These are phyloP conservation scores for Linum usitatissimum DNA, from an alignment of 345 rosid genomes.

Conservation along the genomic window DNA sequence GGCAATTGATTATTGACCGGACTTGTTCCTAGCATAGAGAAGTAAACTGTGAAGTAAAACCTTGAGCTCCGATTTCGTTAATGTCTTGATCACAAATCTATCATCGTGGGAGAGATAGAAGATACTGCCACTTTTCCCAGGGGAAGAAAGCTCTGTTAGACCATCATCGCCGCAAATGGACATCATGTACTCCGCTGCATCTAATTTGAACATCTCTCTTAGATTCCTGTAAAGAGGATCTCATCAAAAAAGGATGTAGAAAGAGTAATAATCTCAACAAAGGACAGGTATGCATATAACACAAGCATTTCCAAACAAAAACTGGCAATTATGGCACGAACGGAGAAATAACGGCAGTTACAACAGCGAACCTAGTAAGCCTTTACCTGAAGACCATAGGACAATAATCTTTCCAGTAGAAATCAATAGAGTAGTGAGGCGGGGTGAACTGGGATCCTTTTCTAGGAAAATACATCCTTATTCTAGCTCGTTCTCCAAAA, in stretches of 20 bases:
- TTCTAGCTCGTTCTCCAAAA: constrained; percentile 90
- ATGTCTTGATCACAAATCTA: constrained; percentile 89
- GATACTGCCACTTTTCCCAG: constrained; percentile 96
- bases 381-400: constrained; percentile 96
- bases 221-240: constrained; percentile 50
- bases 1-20: neutral
- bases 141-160: constrained; percentile 65
- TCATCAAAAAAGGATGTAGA: neutral
- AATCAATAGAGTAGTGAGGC: constrained; percentile 71
- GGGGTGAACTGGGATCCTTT: constrained; percentile 90
- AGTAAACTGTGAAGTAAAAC: constrained; percentile 29
- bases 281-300: neutral
- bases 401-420: constrained; percentile 93
- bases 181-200: constrained; percentile 99
- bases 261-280: neutral
- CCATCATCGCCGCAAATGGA: constrained; percentile 97
- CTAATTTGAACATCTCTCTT: constrained; percentile 93
- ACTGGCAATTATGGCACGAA: neutral
- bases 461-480: constrained; percentile 77
- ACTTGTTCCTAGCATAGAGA: neutral
- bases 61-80: constrained; percentile 74
- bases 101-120: constrained; percentile 83
- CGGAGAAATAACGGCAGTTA: neutral
- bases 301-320: neutral
- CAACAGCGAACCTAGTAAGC: neutral